phyloP scores from a whole-genome alignment of 148 eudicot species.

The Heliosperma pusillum region DNA sequence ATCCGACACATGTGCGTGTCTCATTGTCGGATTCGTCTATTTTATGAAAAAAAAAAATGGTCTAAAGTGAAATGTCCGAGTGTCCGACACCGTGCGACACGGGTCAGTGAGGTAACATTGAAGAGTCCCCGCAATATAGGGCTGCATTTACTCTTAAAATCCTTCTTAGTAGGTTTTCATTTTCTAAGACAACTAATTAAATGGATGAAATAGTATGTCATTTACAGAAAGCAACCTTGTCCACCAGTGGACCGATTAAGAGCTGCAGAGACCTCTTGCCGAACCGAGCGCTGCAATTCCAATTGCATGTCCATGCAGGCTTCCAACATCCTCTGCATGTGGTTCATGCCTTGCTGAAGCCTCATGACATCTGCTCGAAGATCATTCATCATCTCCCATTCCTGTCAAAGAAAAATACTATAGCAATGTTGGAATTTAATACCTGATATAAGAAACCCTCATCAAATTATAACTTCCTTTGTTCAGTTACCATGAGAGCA shows the following conservation, averaged over 20 bases:
- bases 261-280: conserved; percentile 99
- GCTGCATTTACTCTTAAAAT: neutral
- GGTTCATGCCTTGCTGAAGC: conserved; percentile 97
- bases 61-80: too few species aligned
- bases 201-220: neutral
- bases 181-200: neutral
- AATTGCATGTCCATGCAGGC: conserved; percentile 99
- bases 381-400: conserved; percentile 96
- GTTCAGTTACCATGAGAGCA: neutral
- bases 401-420: conserved; percentile 42
- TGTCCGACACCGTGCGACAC: too few species aligned
- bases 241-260: conserved; percentile 66
- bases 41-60: too few species aligned
- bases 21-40: neutral
- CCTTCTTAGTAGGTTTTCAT: neutral
- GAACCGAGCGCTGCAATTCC: conserved; percentile 93
- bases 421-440: conserved; percentile 7
- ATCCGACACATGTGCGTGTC: neutral
- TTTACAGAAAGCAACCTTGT: conserved; percentile 41
- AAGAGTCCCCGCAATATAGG: neutral
- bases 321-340: conserved; percentile 98
- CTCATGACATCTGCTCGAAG: conserved; percentile 80
- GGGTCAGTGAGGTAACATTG: too few species aligned
- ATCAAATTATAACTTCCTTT: neutral
- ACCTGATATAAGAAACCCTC: neutral